Base-by-base conservation (phyloP, 768 basidiomycete genomes). In the Wakefieldia striispora region DNA sequence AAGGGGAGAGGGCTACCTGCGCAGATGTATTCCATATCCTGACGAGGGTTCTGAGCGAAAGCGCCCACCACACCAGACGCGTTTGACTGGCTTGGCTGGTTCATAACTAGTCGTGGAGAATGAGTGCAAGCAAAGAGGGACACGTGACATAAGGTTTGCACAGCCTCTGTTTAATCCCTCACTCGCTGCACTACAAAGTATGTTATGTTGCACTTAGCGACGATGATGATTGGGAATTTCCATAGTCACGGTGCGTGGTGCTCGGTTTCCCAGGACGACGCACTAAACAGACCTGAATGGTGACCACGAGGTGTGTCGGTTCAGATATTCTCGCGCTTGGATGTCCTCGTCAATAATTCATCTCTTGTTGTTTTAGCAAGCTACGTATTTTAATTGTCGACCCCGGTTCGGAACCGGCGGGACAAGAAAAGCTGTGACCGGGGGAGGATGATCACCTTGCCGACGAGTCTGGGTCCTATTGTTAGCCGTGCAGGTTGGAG, bases 21-120 rank as follows among this genome's bases (percentile, higher is more conserved):
- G 61, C 91, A 93, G 33, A 88, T 76, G 58, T 93, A 93, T 66
- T 91, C 88, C 85, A 91, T 89, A 1, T 86, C 85, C 45, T 74
- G 75, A 17, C 65, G 76, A 1, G 71, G 73, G n/a, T 72, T 67
- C 1, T 69, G 72, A 12, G 69, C 59, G 51, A 70, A 75, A 19
- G 63, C 53, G 11, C 58, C 60, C 9, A 62, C 66, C 31, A 65
- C 69, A 51, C 68, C 63, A 36, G 67, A 64, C 48, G 70, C 58
- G 58, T 60, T 59, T 42, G 58, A 52, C 43, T 66, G 64, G 45
- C 54, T 50, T 29, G 57, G 72, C 52, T 75, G 75, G 64, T 68
- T 75, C 72, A 77, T 75, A 60, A 58, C 47, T 6, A n/a, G n/a
- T n/a, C n/a, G n/a, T 50, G 47, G 41, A 19, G 20, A 7, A 35